Percentiles rank a stretch among this genome's conserved stretches.
Conservation (phyloP, 106 monocot genomes). For the Allium sativum region DNA sequence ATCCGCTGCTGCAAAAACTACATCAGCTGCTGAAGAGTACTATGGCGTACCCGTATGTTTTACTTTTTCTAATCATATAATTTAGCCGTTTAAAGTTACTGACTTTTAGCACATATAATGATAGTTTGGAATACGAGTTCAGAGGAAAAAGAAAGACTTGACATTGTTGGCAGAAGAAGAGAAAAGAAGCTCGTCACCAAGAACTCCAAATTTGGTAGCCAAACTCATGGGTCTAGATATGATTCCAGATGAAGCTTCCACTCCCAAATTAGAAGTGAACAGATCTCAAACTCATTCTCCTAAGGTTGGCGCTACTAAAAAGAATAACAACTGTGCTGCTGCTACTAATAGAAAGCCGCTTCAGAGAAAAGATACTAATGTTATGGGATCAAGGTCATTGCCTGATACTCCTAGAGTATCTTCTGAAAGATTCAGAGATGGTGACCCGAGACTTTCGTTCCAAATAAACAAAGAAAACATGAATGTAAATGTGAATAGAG, state of each 20-base stretch:
- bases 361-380: conserved; percentile 26
- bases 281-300: neutral
- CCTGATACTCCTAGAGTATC: conserved; percentile 57
- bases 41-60: conserved; percentile 30
- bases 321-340: conserved; percentile 7
- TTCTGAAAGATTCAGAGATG: conserved; percentile 31
- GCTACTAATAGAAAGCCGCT: conserved; percentile 30
- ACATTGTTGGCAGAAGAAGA: conserved; percentile 13
- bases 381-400: conserved; percentile 27
- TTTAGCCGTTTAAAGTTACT: too few species aligned
- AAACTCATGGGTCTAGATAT: conserved; percentile 57
- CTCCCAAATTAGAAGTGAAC: neutral
- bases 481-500: conserved; percentile 1
- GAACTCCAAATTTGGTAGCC: conserved; percentile 50
- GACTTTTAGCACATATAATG: neutral
- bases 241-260: conserved; percentile 15
- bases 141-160: conserved; percentile 6
- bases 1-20: neutral
- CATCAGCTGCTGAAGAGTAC: conserved; percentile 16
- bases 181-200: conserved; percentile 10
- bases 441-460: conserved; percentile 36
- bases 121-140: conserved; percentile 17
- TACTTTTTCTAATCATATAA: too few species aligned
- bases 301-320: neutral
- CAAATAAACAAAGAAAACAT: conserved; percentile 26